Base-by-base conservation (phyloP, 257 asterid species). In the Solanum chiquidenum region DNA sequence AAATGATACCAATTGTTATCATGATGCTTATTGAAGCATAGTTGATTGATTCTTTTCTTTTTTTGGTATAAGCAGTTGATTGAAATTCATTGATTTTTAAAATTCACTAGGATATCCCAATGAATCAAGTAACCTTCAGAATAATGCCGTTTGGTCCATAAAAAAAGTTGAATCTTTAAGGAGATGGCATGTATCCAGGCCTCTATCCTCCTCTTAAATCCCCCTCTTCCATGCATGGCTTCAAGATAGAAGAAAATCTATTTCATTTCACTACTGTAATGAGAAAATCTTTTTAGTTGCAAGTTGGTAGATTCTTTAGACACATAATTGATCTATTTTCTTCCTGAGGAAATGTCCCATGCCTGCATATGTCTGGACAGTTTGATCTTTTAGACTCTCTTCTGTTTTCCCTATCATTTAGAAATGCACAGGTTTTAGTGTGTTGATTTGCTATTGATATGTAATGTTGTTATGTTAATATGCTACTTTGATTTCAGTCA, bases 401-500 rank as follows among this genome's bases (percentile, higher is more conserved):
- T 16, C 42, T 9, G 1, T 49, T 46, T 46, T 29, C 29, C 34
- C 85, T 80, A 9, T 46, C 85, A 80, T 29, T 46, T 18, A 29
- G 68, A 46, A 80, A 49, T 80, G 44, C 82, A 60, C 35, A 37
- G 52, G 8, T 46, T 83, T 80, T 34, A 10, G 42, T 76, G 44
- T 75, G 46, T 40, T 86, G 73, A 27, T 72, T n/a, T 72, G 14
- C 21, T 44, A 49, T 75, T 90, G 83, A 84, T 83, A 13, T 88
- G 25, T 46, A 6, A 44, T 46, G 62, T 79, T 37, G 87, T 89
- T 46, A 90, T 88, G 23, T 60, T 87, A 87, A 68, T 52, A 52
- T 64, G 88, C 88, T 91, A 76, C 20, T 44, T 88, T 86, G 68
- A 31, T 80, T 90, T 87, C 97, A 95, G 99, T 86, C 96, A 93